Conservation (phyloP, 805 yeast genomes). For the Tetrapisispora phaffii region DNA sequence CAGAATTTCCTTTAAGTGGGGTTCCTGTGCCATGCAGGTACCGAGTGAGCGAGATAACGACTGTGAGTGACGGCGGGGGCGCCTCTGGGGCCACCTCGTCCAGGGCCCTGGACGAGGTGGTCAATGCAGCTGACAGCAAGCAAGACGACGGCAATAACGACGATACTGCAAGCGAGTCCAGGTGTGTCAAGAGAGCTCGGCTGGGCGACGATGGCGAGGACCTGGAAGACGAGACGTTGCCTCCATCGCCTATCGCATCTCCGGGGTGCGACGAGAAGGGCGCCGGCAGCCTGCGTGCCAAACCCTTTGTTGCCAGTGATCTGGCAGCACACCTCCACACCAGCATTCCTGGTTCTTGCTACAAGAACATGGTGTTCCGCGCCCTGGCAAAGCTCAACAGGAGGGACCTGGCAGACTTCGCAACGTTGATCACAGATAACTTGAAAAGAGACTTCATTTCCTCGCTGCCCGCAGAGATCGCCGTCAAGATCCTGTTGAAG, state of each 20-base stretch:
- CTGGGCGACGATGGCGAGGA: background rate
- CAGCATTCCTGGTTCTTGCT: conserved; percentile 7
- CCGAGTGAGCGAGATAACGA: background rate
- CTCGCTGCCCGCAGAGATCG: conserved; percentile 65
- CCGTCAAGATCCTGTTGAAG: conserved; percentile 51
- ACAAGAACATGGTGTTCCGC: conserved; percentile 4
- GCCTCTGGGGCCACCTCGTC: too few species aligned
- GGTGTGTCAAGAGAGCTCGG: background rate
- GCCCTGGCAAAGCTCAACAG: conserved; percentile 7
- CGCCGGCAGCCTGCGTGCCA: background rate
- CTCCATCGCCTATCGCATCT: conserved; percentile 28
- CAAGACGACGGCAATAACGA: too few species aligned
- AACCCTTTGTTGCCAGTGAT: background rate
- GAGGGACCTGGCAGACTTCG: conserved; percentile 25
- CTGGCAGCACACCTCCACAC: background rate
- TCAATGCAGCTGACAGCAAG: too few species aligned
- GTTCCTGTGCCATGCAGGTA: background rate
- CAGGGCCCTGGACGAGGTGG: too few species aligned
- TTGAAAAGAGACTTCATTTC: conserved; percentile 66
- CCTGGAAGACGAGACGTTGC: conserved; percentile 18
- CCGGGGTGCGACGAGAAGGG: conserved; percentile 18
- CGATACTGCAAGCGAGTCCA: too few species aligned
- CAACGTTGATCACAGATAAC: conserved; percentile 22
- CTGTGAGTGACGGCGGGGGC: too few species aligned
- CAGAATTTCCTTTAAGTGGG: too few species aligned